Evolutionary conservation across 2,329 filamentous ascomycete species (phyloP).

Genomic region (Ceratocystis huliohia): DNA sequence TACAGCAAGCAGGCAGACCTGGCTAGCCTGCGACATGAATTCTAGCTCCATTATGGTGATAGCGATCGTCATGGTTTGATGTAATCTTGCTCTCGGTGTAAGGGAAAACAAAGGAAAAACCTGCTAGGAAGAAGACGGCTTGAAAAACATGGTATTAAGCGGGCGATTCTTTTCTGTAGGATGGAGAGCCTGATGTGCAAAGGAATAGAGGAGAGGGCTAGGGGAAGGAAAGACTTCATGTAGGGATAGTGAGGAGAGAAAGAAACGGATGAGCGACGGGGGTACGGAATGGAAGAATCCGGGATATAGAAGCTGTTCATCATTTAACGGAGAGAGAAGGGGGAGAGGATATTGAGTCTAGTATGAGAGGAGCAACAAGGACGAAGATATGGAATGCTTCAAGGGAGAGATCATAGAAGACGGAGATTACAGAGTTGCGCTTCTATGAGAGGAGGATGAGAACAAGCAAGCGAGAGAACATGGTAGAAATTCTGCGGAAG

Average conservation of each 20-base stretch:
- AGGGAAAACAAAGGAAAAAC: background rate
- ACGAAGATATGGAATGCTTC: background rate
- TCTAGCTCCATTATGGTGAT: conserved; percentile 1
- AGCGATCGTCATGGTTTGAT: background rate
- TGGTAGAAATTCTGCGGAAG: background rate
- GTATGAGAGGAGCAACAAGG: background rate
- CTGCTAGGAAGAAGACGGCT: background rate
- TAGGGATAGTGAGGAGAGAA: background rate
- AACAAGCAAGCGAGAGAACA: background rate
- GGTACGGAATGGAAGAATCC: background rate
- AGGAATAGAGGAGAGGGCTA: background rate
- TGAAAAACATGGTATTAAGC: background rate
- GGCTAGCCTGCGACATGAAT: background rate
- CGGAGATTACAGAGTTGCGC: background rate
- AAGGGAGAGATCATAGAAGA: background rate
- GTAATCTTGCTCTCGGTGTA: background rate
- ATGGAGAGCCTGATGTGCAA: background rate
- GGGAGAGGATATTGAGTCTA: background rate
- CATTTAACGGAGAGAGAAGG: background rate
- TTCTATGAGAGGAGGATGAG: background rate
- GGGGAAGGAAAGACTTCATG: background rate
- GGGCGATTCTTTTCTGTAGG: background rate
- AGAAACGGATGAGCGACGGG: background rate
- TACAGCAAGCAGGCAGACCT: conserved; percentile 2
- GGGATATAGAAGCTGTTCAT: background rate